phyloP scores from a whole-genome alignment of 2,329 filamentous ascomycete genomes.

The Emericellopsis atlantica region DNA sequence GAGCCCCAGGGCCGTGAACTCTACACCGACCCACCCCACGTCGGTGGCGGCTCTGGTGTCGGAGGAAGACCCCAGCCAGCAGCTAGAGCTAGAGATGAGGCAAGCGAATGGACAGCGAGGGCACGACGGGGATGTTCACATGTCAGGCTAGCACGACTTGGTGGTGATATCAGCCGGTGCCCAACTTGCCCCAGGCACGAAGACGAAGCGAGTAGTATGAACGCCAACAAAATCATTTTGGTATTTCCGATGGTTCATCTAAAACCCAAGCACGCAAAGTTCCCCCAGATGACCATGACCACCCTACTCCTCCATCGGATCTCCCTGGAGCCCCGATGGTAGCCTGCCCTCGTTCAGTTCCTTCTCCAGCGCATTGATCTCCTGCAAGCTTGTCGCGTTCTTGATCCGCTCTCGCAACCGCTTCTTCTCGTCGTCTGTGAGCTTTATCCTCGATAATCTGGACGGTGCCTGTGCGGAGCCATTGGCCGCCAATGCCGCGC shows the following conservation, averaged over 20 bases:
- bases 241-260: no score
- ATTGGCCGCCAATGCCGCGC: slow-evolving; percentile 21
- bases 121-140: slow-evolving; percentile 42
- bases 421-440: slow-evolving; percentile 82
- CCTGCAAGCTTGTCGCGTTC: slow-evolving; percentile 77
- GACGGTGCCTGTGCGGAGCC: slow-evolving; percentile 28
- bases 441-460: slow-evolving; percentile 65
- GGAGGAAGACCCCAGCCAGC: slow-evolving; percentile 32
- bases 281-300: no score
- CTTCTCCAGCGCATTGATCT: slow-evolving; percentile 84
- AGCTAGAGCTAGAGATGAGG: slow-evolving; percentile 42
- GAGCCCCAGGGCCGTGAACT: neutral
- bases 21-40: neutral
- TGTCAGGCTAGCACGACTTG: slow-evolving; percentile 34
- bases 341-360: slow-evolving; percentile 81
- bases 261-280: no score
- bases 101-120: slow-evolving; percentile 20
- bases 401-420: slow-evolving; percentile 76
- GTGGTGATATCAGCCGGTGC: neutral
- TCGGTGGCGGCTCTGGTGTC: slow-evolving; percentile 2
- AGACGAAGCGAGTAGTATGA: no score
- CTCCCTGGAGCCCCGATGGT: slow-evolving; percentile 50
- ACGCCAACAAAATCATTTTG: no score
- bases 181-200: neutral
- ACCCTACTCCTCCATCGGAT: slow-evolving; percentile 46